phyloP scores from a whole-genome alignment of 495 filamentous ascomycete species.

The Penicillium robsamsonii region DNA sequence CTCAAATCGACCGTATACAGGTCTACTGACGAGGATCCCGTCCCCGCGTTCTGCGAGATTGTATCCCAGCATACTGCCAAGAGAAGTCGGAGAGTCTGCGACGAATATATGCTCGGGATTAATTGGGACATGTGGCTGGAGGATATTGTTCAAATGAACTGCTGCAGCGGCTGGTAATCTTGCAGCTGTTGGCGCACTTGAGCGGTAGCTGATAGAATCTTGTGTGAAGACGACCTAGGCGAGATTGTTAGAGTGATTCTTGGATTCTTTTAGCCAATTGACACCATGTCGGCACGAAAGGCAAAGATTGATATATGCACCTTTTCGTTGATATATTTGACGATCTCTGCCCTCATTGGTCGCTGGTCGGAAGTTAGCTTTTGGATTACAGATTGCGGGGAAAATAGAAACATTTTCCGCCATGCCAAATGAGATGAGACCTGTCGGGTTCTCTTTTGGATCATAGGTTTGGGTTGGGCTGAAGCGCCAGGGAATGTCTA shows the following conservation, averaged over 20 bases:
- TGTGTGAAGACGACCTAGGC: slow-evolving; percentile 27
- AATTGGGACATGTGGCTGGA: slow-evolving; percentile 35
- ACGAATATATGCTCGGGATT: slow-evolving; percentile 34
- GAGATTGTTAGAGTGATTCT: background rate
- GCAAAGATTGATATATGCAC: slow-evolving; percentile 8
- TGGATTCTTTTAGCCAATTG: background rate
- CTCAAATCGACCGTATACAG: slow-evolving; percentile 42
- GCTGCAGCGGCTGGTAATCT: slow-evolving; percentile 34
- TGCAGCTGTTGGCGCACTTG: slow-evolving; percentile 27
- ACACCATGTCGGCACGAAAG: background rate
- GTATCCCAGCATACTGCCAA: slow-evolving; percentile 39
- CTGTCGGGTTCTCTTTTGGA: slow-evolving; percentile 27
- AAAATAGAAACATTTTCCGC: slow-evolving; percentile 33
- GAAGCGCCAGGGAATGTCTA: slow-evolving; percentile 32
- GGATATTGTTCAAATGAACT: slow-evolving; percentile 37
- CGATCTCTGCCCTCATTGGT: slow-evolving; percentile 32
- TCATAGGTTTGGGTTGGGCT: slow-evolving; percentile 31
- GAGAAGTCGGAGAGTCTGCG: slow-evolving; percentile 36
- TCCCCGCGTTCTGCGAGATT: slow-evolving; percentile 46
- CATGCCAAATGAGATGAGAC: slow-evolving; percentile 36
- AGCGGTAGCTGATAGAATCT: slow-evolving; percentile 33
- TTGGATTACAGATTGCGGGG: background rate
- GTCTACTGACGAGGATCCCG: slow-evolving; percentile 42
- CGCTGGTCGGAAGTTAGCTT: slow-evolving; percentile 14
- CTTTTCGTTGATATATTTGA: slow-evolving; percentile 35